A percentile compares a stretch with the other conserved stretches of the same genome.
Evolutionary conservation across 2,329 filamentous ascomycete genomes (phyloP).

Genomic region (Verticillium nonalfalfae): DNA sequence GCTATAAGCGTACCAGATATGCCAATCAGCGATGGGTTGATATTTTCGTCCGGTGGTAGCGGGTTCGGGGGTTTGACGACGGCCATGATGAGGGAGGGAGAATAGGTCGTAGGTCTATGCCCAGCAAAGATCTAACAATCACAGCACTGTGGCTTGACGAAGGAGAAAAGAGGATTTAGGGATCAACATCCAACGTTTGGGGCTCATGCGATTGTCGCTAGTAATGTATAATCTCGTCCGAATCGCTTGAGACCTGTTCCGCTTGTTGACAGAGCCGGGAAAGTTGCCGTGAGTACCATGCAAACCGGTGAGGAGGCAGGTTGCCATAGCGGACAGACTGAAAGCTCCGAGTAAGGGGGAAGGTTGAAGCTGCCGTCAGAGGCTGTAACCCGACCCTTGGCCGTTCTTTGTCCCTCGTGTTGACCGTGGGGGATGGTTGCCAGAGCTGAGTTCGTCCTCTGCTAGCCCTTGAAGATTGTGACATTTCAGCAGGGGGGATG

Average conservation of each 20-base stretch:
- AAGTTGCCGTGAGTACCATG: too few relatives aligned
- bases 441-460: too few relatives aligned
- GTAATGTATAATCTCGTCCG: neutral
- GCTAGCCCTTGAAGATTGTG: too few relatives aligned
- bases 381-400: too few relatives aligned
- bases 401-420: too few relatives aligned
- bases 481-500: too few relatives aligned
- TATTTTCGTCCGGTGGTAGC: constrained; percentile 28
- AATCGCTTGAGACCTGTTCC: neutral
- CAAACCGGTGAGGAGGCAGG: too few relatives aligned
- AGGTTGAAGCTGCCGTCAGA: too few relatives aligned
- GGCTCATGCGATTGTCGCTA: neutral
- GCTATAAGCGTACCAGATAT: constrained; percentile 23
- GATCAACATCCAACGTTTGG: neutral
- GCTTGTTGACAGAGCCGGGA: neutral
- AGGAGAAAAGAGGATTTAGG: neutral
- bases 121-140: neutral
- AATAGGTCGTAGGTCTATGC: neutral
- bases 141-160: neutral
- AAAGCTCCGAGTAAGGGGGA: too few relatives aligned
- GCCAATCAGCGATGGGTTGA: constrained; percentile 22
- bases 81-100: constrained; percentile 2
- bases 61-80: constrained; percentile 19
- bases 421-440: too few relatives aligned
- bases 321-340: too few relatives aligned